Percentiles rank a stretch among this genome's conserved stretches.
Evolutionary conservation across 345 rosid species (phyloP).

Genomic region (Eucalyptus virginea): DNA sequence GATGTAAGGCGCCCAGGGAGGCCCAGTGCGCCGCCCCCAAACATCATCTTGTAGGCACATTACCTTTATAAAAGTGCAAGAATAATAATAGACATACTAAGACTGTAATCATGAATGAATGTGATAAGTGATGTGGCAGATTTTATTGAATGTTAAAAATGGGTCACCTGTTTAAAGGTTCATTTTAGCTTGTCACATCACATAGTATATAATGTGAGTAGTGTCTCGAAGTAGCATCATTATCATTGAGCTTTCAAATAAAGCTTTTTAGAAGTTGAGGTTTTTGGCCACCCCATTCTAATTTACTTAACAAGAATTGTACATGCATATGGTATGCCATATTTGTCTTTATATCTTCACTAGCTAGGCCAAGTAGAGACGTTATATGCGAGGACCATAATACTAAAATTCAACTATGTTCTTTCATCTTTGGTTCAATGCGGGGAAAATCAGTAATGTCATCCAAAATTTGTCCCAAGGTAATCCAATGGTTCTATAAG

Average conservation of each 20-base stretch:
- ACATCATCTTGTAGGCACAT: background rate
- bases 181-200: background rate
- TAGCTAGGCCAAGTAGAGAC: background rate
- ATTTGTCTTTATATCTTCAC: background rate
- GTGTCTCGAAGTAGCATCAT: background rate
- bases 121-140: background rate
- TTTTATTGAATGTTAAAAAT: background rate
- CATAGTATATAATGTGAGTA: background rate
- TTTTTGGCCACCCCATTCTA: background rate
- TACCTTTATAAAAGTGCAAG: background rate
- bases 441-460: background rate
- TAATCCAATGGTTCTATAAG: background rate
- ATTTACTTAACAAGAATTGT: background rate
- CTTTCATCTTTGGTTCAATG: background rate
- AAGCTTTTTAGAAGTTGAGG: background rate
- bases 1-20: background rate
- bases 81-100: background rate
- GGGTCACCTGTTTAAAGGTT: background rate
- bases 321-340: background rate
- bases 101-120: background rate
- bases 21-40: background rate
- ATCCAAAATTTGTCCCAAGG: background rate
- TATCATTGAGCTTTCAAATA: background rate
- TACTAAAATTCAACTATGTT: background rate
- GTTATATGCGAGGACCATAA: background rate